These are phyloP conservation scores for Fraxinus albicans DNA, from an alignment of 305 asterid genomes.

Conservation along the genomic window DNA sequence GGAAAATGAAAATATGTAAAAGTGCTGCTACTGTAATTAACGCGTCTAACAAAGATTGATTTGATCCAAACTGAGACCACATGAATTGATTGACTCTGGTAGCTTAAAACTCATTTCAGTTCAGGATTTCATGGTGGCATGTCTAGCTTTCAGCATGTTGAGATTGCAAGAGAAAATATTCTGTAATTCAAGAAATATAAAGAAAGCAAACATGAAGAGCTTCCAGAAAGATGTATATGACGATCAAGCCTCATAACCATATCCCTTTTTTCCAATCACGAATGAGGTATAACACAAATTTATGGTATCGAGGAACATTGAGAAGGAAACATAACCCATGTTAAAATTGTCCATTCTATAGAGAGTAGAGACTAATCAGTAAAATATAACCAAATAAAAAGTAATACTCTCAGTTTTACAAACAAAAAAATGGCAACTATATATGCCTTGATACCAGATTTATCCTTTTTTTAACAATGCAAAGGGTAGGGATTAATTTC, in stretches of 20 bases:
- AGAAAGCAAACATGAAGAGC: background rate
- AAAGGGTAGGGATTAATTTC: conserved; percentile 10
- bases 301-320: background rate
- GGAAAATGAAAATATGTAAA: conserved; percentile 13
- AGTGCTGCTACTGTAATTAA: background rate
- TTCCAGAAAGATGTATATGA: background rate
- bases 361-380: background rate
- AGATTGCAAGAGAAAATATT: background rate
- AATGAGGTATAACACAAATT: background rate
- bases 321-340: background rate
- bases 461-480: background rate
- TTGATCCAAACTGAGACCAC: background rate
- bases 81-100: background rate
- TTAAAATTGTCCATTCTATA: background rate
- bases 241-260: background rate
- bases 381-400: background rate
- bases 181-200: background rate
- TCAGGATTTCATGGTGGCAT: background rate
- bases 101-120: background rate
- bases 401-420: background rate
- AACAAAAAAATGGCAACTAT: background rate
- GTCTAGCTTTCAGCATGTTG: background rate
- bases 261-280: background rate
- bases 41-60: background rate
- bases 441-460: background rate